Base-by-base conservation (phyloP, 2,329 filamentous ascomycete genomes). In the Byssothecium circinans region DNA sequence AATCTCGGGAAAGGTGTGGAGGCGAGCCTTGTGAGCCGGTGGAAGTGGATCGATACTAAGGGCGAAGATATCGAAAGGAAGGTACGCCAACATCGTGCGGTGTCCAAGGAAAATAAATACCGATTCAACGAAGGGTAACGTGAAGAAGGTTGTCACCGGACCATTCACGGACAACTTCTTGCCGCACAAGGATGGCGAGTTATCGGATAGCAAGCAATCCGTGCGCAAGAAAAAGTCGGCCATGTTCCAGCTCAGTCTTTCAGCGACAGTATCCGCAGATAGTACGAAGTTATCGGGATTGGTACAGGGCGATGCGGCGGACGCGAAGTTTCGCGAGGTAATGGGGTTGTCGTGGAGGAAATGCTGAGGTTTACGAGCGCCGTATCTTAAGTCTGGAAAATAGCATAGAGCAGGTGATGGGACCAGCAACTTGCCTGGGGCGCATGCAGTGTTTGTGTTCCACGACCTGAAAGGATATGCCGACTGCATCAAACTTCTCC, bases 11-110 rank as follows among this genome's bases (percentile, higher is more conserved):
- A 53, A 35, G 59, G 54, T 3, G 53, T 59, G n/a, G 44, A 61
- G 36, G 56, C 49, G 10, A 64, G 60, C 40, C 45, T 65, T 19
- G 60, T 63, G 10, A 62, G 55, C 43, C 35, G 61, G 15, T 65
- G 62, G 62, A 64, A 65, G 40, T 65, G 61, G 60, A 54, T 62
- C 19, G 57, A 63, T 49, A 51, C 19, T 5, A 57, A 45, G 30
- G 58, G 57, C 1, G 27, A 43, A 2, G 62, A 64, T 49, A 33
- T 63, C 39, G 53, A 57, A 25, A 60, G 61, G 23, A 65, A 64
- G 53, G 62, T 64, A 48, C 17, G 54, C 17, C 2, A 4, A 11
- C 34, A 18, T n/a, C n/a, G n/a, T n/a, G n/a, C n/a, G 20, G 15
- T n/a, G n/a, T n/a, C n/a, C n/a, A n/a, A 10, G 8, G 22, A 25